These are phyloP conservation scores for Clausena lansium DNA, from an alignment of 345 rosid species.

Conservation along the genomic window DNA sequence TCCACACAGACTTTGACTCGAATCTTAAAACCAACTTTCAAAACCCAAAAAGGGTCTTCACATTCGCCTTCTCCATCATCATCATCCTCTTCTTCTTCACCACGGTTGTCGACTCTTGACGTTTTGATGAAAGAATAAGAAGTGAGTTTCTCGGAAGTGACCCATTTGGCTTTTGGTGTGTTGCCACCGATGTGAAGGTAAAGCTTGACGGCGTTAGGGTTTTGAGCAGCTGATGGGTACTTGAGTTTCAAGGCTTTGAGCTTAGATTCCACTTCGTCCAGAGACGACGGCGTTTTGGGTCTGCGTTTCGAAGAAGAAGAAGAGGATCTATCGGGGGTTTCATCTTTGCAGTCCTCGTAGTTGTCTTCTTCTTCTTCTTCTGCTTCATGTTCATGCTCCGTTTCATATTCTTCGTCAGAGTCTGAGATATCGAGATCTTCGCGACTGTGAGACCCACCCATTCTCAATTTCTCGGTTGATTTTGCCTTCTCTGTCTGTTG, in stretches of 20 bases:
- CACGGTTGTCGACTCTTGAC: constrained; percentile 22
- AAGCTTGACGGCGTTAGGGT: constrained; percentile 50
- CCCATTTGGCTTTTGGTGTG: constrained; percentile 84
- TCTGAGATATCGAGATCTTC: constrained; percentile 65
- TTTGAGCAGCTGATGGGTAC: constrained; percentile 43
- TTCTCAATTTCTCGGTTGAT: constrained; percentile 7
- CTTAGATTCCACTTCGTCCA: constrained; percentile 65
- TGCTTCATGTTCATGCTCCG: constrained; percentile 22
- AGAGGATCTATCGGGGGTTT: constrained; percentile 41
- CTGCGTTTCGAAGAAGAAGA: constrained; percentile 31
- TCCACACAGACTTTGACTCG: constrained; percentile 53
- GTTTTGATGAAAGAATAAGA: constrained; percentile 56
- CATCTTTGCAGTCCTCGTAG: constrained; percentile 49
- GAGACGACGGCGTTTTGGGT: constrained; percentile 49
- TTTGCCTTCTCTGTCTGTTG: not conserved
- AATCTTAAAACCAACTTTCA: constrained; percentile 63
- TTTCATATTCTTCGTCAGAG: constrained; percentile 44
- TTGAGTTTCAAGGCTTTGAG: constrained; percentile 62
- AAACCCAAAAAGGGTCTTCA: constrained; percentile 53
- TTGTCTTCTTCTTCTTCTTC: constrained; percentile 43
- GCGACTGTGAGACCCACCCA: constrained; percentile 75
- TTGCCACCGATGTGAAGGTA: constrained; percentile 69
- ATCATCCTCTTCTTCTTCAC: constrained; percentile 25
- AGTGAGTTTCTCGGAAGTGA: constrained; percentile 59
- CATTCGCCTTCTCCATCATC: constrained; percentile 43